phyloP scores from a whole-genome alignment of 2,329 filamentous ascomycete genomes.

The Geosmithia putterillii region DNA sequence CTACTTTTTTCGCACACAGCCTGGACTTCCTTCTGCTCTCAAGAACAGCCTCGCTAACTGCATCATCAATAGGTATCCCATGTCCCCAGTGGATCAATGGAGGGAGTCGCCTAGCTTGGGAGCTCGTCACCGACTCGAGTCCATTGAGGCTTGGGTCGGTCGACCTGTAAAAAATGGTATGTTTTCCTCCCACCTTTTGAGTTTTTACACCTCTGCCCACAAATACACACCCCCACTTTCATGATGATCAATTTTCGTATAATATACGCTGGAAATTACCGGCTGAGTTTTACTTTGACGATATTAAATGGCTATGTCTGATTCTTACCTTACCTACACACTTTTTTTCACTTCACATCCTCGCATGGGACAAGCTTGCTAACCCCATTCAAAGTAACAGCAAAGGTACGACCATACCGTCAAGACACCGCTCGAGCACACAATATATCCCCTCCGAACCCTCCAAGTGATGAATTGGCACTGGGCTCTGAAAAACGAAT shows the following conservation, averaged over 20 bases:
- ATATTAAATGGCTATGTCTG: constrained; percentile 78
- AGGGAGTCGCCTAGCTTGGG: background rate
- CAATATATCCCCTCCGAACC: constrained; percentile 8
- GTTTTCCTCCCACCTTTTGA: background rate
- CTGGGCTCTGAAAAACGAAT: constrained; percentile 80
- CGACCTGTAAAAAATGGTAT: background rate
- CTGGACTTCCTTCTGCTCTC: background rate
- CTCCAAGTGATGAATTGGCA: constrained; percentile 75
- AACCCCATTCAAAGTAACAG: constrained; percentile 12
- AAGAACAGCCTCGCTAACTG: background rate
- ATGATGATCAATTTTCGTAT: constrained; percentile 56
- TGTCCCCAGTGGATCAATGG: constrained; percentile 1
- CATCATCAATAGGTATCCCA: background rate
- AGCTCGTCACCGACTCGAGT: background rate
- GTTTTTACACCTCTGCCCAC: background rate
- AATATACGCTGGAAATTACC: constrained; percentile 87
- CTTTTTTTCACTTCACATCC: constrained; percentile 4
- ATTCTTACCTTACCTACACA: constrained; percentile 22
- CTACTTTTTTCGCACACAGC: constrained; percentile 4
- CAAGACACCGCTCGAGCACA: constrained; percentile 1
- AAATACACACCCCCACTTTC: constrained; percentile 6
- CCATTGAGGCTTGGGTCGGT: too few species aligned
- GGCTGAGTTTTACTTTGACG: constrained; percentile 69
- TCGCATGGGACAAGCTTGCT: constrained; percentile 11
- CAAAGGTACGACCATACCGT: constrained; percentile 19